Percentiles rank a stretch among this genome's conserved stretches.
Evolutionary conservation across 108 stramenopile genomes (phyloP).

Genomic region (Fistulifera pelliculosa): DNA sequence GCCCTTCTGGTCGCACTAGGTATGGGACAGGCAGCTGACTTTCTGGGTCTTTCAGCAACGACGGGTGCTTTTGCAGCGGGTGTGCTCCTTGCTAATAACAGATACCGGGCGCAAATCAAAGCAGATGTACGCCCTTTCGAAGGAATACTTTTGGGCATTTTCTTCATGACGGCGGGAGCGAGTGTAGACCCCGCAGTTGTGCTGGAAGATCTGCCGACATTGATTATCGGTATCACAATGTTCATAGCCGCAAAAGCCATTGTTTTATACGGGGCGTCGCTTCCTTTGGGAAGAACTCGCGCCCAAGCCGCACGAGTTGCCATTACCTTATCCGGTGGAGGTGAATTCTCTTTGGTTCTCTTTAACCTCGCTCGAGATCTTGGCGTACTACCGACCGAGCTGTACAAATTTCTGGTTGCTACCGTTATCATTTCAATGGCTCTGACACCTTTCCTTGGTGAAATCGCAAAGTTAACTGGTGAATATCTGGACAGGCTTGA

Average conservation of each 20-base stretch:
- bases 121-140: constrained; percentile 71
- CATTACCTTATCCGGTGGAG: constrained; percentile 51
- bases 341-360: constrained; percentile 72
- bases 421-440: constrained; percentile 68
- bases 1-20: constrained; percentile 55
- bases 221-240: constrained; percentile 39
- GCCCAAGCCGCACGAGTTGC: constrained; percentile 44
- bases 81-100: constrained; percentile 62
- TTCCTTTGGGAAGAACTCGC: constrained; percentile 28
- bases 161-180: constrained; percentile 71
- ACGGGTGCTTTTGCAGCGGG: constrained; percentile 79
- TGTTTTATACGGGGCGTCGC: constrained; percentile 10
- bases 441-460: constrained; percentile 59
- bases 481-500: constrained; percentile 8
- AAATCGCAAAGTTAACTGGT: constrained; percentile 32
- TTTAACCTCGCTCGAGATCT: constrained; percentile 51
- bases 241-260: constrained; percentile 41
- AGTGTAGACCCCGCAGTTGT: constrained; percentile 50
- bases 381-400: constrained; percentile 40
- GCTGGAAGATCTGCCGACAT: constrained; percentile 39
- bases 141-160: constrained; percentile 63
- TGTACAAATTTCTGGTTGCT: constrained; percentile 47
- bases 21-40: constrained; percentile 53
- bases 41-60: constrained; percentile 56
- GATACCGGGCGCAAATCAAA: constrained; percentile 69